Conservation (phyloP, 2,329 filamentous ascomycete species). For the Xylogone sp. region DNA sequence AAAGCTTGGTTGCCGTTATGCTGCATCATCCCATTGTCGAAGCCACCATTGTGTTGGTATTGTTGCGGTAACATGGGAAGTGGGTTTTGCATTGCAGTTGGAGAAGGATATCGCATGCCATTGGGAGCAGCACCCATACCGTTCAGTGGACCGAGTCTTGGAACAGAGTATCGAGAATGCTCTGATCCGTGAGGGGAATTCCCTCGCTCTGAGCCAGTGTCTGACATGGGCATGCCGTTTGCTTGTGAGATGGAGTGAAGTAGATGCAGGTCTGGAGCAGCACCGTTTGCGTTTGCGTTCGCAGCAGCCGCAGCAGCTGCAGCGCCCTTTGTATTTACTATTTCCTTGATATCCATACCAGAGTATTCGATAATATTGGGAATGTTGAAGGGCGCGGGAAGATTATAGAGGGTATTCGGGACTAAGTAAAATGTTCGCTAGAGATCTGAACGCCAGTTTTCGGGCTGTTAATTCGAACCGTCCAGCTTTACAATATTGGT, state of each 20-base stretch:
- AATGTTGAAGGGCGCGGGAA: conserved; percentile 6
- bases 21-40: conserved; percentile 25
- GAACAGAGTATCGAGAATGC: conserved; percentile 28
- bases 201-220: conserved; percentile 28
- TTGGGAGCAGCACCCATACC: conserved; percentile 24
- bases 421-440: background rate
- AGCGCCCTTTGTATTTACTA: conserved; percentile 30
- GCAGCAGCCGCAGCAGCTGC: conserved; percentile 25
- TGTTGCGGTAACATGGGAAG: conserved; percentile 29
- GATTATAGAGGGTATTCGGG: conserved; percentile 18
- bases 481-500: conserved; percentile 22
- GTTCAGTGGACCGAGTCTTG: conserved; percentile 24
- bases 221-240: conserved; percentile 26
- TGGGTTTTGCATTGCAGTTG: conserved; percentile 28
- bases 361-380: conserved; percentile 1
- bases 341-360: conserved; percentile 32
- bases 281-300: conserved; percentile 18
- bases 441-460: background rate
- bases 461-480: conserved; percentile 26
- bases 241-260: conserved; percentile 30
- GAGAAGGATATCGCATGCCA: conserved; percentile 30
- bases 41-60: conserved; percentile 23
- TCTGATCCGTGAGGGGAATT: conserved; percentile 31
- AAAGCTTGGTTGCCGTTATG: conserved; percentile 18
- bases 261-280: conserved; percentile 27